A percentile compares a stretch with the other conserved stretches of the same genome.
phyloP scores from a whole-genome alignment of 2,329 filamentous ascomycete genomes.

The Chaetomiaceae sp. region DNA sequence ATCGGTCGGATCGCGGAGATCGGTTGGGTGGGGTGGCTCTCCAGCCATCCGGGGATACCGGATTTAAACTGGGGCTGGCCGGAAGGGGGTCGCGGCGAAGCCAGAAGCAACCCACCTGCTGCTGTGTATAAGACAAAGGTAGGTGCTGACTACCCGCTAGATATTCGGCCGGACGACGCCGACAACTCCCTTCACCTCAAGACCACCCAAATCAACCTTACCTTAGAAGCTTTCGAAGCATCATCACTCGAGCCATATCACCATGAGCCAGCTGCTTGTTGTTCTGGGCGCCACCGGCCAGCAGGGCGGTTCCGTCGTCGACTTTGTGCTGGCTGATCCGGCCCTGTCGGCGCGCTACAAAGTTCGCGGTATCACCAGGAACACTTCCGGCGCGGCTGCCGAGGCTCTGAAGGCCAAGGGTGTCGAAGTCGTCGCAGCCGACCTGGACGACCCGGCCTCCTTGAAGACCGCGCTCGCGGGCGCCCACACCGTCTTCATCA shows the following conservation, averaged over 20 bases:
- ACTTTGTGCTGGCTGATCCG: conserved; percentile 19
- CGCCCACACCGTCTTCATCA: conserved; percentile 35
- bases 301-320: conserved; percentile 24
- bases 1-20: too few species aligned
- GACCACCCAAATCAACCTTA: not conserved
- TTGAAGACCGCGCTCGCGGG: conserved; percentile 30
- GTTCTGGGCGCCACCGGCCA: conserved; percentile 26
- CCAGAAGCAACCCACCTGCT: too few species aligned
- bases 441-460: conserved; percentile 31
- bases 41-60: too few species aligned
- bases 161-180: too few species aligned
- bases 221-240: not conserved
- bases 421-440: conserved; percentile 37
- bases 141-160: too few species aligned
- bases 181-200: not conserved
- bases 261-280: conserved; percentile 16
- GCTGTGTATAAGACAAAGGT: too few species aligned
- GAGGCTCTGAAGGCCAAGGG: conserved; percentile 27
- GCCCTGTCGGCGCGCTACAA: conserved; percentile 17
- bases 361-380: conserved; percentile 45
- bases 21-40: too few species aligned
- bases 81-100: too few species aligned
- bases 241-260: not conserved
- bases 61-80: too few species aligned
- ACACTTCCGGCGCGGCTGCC: conserved; percentile 19